Evolutionary conservation across 2,329 filamentous ascomycete species (phyloP).

Genomic region (Monilinia fructicola): DNA sequence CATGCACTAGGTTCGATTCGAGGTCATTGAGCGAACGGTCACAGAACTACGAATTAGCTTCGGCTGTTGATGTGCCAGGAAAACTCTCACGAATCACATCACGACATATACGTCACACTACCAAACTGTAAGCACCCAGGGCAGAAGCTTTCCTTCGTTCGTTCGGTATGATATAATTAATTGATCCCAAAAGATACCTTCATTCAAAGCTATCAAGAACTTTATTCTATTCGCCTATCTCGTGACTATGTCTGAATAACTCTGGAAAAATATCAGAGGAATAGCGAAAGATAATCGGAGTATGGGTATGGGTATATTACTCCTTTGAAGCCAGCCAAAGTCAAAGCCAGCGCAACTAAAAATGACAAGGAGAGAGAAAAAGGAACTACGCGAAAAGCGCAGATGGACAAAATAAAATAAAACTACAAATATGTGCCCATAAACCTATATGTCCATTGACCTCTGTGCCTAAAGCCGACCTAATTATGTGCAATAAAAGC

Average conservation of each 20-base stretch:
- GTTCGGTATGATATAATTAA: too few relatives aligned
- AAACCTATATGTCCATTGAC: conserved; percentile 9
- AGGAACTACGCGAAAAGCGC: neutral
- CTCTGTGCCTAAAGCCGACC: conserved; percentile 8
- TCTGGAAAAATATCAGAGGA: neutral
- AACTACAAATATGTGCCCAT: conserved; percentile 17
- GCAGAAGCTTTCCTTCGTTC: too few relatives aligned
- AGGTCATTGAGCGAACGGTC: too few relatives aligned
- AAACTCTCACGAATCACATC: too few relatives aligned
- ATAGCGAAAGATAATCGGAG: conserved; percentile 14
- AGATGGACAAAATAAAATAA: neutral
- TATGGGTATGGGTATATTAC: conserved; percentile 21
- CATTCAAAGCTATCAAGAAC: neutral
- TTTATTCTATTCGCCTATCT: neutral
- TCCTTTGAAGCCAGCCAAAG: conserved; percentile 15
- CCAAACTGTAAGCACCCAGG: too few relatives aligned
- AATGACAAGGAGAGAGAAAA: neutral
- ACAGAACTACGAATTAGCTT: too few relatives aligned
- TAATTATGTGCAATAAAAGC: conserved; percentile 19
- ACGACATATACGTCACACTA: neutral
- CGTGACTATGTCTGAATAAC: neutral
- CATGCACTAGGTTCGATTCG: too few relatives aligned
- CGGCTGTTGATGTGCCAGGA: too few relatives aligned
- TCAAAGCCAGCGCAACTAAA: neutral
- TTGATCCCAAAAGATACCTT: neutral